phyloP scores from a whole-genome alignment of 176 grass and related monocot genomes.

The Thalia dealbata region DNA sequence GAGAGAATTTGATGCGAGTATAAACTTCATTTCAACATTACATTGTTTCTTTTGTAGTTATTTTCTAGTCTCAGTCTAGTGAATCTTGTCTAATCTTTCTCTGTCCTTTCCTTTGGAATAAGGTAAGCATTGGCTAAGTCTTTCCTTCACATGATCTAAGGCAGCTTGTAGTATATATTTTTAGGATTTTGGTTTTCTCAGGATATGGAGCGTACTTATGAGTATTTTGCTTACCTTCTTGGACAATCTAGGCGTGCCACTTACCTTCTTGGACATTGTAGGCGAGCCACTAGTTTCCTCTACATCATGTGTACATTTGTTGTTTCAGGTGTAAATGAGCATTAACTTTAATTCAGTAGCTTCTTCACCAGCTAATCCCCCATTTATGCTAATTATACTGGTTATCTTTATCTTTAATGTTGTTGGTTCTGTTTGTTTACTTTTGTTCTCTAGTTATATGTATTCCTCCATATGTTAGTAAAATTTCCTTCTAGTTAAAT shows the following conservation, averaged over 20 bases:
- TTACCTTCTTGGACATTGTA: neutral
- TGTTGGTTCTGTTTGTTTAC: neutral
- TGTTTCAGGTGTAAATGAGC: neutral
- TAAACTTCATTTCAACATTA: no score
- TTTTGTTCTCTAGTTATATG: neutral
- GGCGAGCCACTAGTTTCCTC: neutral
- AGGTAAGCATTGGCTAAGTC: no score
- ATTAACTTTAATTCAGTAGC: neutral
- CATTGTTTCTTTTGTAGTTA: no score
- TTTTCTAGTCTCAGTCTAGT: no score
- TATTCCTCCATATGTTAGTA: neutral
- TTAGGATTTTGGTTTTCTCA: no score
- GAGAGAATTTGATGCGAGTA: no score
- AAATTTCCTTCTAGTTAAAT: no score
- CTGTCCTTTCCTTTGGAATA: no score
- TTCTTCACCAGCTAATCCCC: neutral
- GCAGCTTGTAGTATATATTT: no score
- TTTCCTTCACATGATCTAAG: no score
- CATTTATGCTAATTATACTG: neutral
- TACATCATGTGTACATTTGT: neutral
- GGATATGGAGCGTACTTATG: no score
- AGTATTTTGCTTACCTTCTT: neutral
- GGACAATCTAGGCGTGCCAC: neutral
- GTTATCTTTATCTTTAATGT: neutral
- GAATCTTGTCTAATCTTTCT: no score